Conservation (phyloP, 169 alveolate genomes). For the Babesia ovata region DNA sequence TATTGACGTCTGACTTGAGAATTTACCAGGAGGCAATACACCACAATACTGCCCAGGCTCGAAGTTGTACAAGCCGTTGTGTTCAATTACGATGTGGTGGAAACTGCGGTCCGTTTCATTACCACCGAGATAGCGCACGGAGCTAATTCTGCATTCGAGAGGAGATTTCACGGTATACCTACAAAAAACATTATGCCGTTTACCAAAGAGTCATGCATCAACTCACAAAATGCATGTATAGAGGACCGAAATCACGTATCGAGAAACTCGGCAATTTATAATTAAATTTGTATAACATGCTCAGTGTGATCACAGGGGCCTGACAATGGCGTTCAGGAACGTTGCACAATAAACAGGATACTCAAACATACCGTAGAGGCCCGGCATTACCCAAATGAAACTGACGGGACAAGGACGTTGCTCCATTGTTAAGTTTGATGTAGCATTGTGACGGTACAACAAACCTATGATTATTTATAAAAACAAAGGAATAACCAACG, state of each 20-base stretch:
- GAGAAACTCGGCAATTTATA: too few relatives aligned
- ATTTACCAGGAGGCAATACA: constrained; percentile 70
- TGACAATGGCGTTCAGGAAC: too few relatives aligned
- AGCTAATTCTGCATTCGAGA: constrained; percentile 61
- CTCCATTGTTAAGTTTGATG: not conserved
- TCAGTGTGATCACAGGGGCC: too few relatives aligned
- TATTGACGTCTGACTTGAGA: not conserved
- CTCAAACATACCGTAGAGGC: not conserved
- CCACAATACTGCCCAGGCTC: constrained; percentile 77
- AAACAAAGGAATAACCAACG: not conserved
- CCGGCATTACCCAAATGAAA: not conserved
- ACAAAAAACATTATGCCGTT: not conserved
- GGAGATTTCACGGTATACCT: constrained; percentile 69
- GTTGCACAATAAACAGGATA: not conserved
- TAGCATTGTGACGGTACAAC: not conserved
- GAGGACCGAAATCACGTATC: too few relatives aligned
- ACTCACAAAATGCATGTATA: too few relatives aligned
- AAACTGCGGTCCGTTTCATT: constrained; percentile 60
- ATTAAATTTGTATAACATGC: too few relatives aligned
- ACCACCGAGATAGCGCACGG: constrained; percentile 58
- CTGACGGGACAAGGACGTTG: not conserved
- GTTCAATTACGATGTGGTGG: constrained; percentile 69
- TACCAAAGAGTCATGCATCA: too few relatives aligned
- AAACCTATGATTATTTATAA: not conserved
- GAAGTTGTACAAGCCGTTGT: constrained; percentile 56